Base-by-base conservation (phyloP, 2,329 filamentous ascomycete genomes). In the Gyromitra esculenta region DNA sequence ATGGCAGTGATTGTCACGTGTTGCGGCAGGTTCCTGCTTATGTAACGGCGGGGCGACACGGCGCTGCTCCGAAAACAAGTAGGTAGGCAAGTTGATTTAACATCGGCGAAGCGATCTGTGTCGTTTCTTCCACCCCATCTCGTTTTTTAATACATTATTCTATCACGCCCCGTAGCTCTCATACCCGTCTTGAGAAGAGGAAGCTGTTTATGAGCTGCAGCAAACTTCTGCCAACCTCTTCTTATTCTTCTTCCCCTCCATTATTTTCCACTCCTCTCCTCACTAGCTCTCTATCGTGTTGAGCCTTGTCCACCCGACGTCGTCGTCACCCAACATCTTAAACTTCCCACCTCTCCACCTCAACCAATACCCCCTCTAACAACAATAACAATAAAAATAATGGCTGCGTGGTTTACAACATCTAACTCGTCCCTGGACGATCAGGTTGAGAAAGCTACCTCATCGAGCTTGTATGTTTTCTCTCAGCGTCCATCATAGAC, bases 341-440 rank as follows among this genome's bases (percentile, higher is more conserved):
- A 35, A 13, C 45, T 52, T 54, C 43, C 60, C 75, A 54, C 73
- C 65, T 56, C 80, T 77, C 76, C 79, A 35, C 21, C 62, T 21
- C 39, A n/a, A 21, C 45, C 62, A 37, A 60, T 13, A 50, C 41
- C 62, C 57, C 21, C 50, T 56, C 77, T 80, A 31, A 31, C 25
- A 31, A 31, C 25, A 31, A 31, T 3, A 31, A 31, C 25, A 31
- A 31, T 31, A 31, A 31, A 31, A 82, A 64, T 52, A 70, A 97
- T 97, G 94, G 91, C 93, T 83, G 94, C 94, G 87, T 99, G 95
- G 95, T 98, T 97, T 83, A 92, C 92, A 81, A 95, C 93, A 83
- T 89, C 91, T 85, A 93, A 93, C 84, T 92, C 91, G 82, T 92
- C 91, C 83, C 88, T 99, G 85, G 96, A 99, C 85, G 94, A 97